phyloP scores from a whole-genome alignment of 1,139 yeast species.

The Sugiyamaella castrensis region DNA sequence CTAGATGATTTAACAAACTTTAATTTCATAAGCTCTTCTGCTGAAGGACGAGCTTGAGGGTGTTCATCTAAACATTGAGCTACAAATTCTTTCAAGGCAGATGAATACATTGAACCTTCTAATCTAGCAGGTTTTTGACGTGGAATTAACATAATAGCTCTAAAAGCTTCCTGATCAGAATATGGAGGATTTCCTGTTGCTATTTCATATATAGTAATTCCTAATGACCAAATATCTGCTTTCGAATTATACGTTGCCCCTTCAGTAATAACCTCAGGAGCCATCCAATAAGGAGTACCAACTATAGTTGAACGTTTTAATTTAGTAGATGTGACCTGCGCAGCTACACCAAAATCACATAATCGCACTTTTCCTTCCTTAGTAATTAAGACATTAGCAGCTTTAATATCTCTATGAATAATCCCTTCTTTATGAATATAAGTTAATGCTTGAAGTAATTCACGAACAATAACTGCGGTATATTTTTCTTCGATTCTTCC shows the following conservation, averaged over 20 bases:
- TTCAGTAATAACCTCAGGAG: constrained; percentile 95
- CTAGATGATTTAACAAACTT: constrained; percentile 65
- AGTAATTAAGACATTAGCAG: constrained; percentile 88
- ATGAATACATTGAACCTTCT: constrained; percentile 83
- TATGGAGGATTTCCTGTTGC: constrained; percentile 98
- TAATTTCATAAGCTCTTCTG: constrained; percentile 77
- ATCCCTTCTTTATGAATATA: constrained; percentile 87
- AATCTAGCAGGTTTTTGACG: constrained; percentile 91
- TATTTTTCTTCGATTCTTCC: constrained; percentile 86
- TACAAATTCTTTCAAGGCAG: constrained; percentile 76
- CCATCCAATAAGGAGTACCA: constrained; percentile 99
- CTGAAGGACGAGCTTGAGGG: constrained; percentile 82
- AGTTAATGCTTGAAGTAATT: constrained; percentile 69
- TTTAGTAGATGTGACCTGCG: constrained; percentile 76
- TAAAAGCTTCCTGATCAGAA: constrained; percentile 88
- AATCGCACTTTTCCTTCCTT: constrained; percentile 87
- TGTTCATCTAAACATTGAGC: constrained; percentile 92
- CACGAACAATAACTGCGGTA: constrained; percentile 78
- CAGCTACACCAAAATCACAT: constrained; percentile 98
- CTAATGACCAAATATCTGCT: constrained; percentile 92
- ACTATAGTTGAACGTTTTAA: constrained; percentile 91
- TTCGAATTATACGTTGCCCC: constrained; percentile 82
- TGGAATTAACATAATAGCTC: constrained; percentile 93
- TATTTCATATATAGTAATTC: constrained; percentile 89
- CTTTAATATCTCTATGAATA: constrained; percentile 92